These are phyloP conservation scores for Alternaria triticina DNA, from an alignment of 2,329 filamentous ascomycete species.

Conservation along the genomic window DNA sequence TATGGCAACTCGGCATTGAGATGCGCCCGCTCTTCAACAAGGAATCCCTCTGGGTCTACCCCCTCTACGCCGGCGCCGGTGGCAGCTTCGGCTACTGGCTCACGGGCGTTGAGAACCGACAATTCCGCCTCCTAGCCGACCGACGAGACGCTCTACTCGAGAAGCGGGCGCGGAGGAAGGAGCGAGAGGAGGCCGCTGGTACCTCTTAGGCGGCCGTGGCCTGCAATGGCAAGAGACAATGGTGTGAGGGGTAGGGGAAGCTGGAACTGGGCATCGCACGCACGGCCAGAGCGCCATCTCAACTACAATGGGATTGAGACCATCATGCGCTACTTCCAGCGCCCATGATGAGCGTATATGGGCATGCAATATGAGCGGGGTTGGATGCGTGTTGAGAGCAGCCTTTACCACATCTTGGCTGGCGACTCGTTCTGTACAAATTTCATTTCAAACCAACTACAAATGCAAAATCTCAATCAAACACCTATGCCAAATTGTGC, in stretches of 20 bases:
- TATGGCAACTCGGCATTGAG: slow-evolving; percentile 98
- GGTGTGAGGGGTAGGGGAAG: slow-evolving; percentile 6
- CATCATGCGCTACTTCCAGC: slow-evolving; percentile 7
- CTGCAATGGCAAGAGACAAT: not conserved
- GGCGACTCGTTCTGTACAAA: slow-evolving; percentile 44
- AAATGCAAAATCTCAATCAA: slow-evolving; percentile 9
- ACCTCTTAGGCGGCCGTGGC: not conserved
- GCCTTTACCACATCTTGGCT: slow-evolving; percentile 33
- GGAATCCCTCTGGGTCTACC: slow-evolving; percentile 88
- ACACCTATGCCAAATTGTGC: not conserved
- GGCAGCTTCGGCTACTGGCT: slow-evolving; percentile 98
- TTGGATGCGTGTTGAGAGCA: slow-evolving; percentile 20
- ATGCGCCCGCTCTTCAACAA: slow-evolving; percentile 93
- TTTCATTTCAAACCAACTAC: slow-evolving; percentile 23
- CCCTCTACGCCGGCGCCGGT: slow-evolving; percentile 82
- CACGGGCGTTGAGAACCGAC: slow-evolving; percentile 83
- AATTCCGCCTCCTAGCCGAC: slow-evolving; percentile 76
- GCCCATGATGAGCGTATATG: slow-evolving; percentile 1
- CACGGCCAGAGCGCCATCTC: not conserved
- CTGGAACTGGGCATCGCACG: not conserved
- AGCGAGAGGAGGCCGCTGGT: slow-evolving; percentile 60
- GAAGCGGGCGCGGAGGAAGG: slow-evolving; percentile 82
- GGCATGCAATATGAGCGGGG: slow-evolving; percentile 3
- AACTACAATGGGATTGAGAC: slow-evolving; percentile 3
- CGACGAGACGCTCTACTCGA: slow-evolving; percentile 82